Percentiles rank a stretch among this genome's conserved stretches.
Evolutionary conservation across 371 early-diverging fungal genomes (phyloP).

Genomic region (Dipsacomyces acuminosporus): DNA sequence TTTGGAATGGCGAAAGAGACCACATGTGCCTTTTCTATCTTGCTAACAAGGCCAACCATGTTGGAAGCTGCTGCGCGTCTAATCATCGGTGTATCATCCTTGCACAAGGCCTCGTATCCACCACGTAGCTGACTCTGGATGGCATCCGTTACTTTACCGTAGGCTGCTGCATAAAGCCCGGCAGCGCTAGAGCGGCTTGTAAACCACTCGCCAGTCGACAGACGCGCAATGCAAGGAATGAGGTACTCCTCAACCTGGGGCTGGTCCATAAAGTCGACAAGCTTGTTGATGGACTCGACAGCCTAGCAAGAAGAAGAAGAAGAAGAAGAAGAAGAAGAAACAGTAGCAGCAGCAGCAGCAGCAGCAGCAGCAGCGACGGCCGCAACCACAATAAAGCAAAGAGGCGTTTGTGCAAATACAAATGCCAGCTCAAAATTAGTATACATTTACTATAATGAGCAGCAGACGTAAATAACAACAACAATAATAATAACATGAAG

Average conservation of each 20-base stretch:
- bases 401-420: too few relatives aligned
- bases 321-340: slow-evolving; percentile 1
- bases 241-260: slow-evolving; percentile 81
- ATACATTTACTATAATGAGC: too few relatives aligned
- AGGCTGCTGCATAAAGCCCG: slow-evolving; percentile 83
- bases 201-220: slow-evolving; percentile 95
- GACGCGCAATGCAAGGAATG: slow-evolving; percentile 84
- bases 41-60: slow-evolving; percentile 52
- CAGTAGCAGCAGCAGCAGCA: slow-evolving; percentile 6
- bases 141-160: slow-evolving; percentile 61
- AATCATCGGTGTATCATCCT: slow-evolving; percentile 98
- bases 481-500: too few relatives aligned
- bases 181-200: slow-evolving; percentile 91
- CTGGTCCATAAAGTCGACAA: slow-evolving; percentile 64
- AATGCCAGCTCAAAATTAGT: neutral
- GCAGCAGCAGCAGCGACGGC: neutral
- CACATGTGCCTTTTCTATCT: slow-evolving; percentile 60
- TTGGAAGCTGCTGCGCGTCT: slow-evolving; percentile 92
- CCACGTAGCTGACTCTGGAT: slow-evolving; percentile 80
- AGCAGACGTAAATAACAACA: too few relatives aligned
- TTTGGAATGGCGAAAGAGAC: slow-evolving; percentile 71
- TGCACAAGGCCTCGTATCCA: slow-evolving; percentile 65
- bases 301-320: slow-evolving; percentile 62
- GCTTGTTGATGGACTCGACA: slow-evolving; percentile 84
- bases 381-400: neutral